These are phyloP conservation scores for Leishmania turanica DNA, from an alignment of 208 protist genomes.

Conservation along the genomic window DNA sequence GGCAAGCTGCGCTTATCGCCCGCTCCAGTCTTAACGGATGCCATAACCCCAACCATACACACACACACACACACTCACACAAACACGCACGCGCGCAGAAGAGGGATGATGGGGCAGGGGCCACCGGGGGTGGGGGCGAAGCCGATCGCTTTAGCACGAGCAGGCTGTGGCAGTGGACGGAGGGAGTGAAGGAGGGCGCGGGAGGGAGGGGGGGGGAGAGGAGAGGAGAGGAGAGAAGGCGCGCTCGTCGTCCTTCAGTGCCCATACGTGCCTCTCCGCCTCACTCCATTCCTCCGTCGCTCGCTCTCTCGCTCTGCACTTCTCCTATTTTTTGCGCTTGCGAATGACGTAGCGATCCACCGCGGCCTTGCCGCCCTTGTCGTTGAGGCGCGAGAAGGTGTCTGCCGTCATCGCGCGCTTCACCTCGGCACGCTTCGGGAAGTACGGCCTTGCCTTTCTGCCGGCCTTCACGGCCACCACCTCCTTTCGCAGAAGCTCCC, in stretches of 20 bases:
- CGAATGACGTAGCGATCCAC: constrained; percentile 82
- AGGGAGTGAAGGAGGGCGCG: background rate
- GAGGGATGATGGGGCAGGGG: background rate
- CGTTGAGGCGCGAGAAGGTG: constrained; percentile 70
- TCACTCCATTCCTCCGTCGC: background rate
- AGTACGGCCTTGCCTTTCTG: constrained; percentile 67
- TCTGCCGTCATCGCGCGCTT: constrained; percentile 74
- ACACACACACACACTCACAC: background rate
- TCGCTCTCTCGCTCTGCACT: background rate
- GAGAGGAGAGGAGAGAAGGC: background rate
- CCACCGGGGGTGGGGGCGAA: background rate
- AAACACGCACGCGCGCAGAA: background rate
- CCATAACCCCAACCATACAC: background rate
- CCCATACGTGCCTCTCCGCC: too few relatives aligned
- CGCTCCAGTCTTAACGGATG: background rate
- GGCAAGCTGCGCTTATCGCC: background rate
- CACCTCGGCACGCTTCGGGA: constrained; percentile 81
- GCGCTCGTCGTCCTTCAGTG: background rate
- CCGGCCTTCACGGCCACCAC: constrained; percentile 70
- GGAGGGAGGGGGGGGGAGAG: background rate
- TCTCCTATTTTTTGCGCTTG: constrained; percentile 37
- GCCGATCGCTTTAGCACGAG: background rate
- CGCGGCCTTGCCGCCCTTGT: constrained; percentile 74
- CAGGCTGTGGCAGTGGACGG: background rate
- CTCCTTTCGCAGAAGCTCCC: constrained; percentile 74